These are phyloP conservation scores for Berkeleyomyces rouxiae DNA, from an alignment of 2,329 filamentous ascomycete genomes.

Conservation along the genomic window DNA sequence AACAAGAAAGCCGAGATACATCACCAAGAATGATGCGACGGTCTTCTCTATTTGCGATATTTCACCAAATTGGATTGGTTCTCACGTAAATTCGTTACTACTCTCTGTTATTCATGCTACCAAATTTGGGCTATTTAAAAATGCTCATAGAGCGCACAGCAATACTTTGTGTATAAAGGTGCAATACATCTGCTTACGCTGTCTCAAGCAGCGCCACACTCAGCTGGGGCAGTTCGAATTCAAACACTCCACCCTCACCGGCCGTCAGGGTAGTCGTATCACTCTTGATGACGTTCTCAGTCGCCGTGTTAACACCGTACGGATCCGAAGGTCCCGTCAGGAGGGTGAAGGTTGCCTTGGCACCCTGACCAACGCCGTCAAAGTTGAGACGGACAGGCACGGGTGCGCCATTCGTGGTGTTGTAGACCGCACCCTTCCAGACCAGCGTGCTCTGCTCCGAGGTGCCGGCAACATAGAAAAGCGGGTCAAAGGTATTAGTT, in stretches of 20 bases:
- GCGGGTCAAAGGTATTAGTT: conserved; percentile 26
- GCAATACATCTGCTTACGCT: background rate
- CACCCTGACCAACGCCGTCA: conserved; percentile 25
- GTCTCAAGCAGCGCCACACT: conserved; percentile 40
- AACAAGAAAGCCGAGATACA: background rate
- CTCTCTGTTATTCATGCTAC: background rate
- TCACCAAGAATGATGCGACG: background rate
- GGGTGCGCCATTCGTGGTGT: conserved; percentile 28
- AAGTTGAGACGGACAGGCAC: conserved; percentile 31
- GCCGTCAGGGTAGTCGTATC: conserved; percentile 25
- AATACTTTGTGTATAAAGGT: background rate
- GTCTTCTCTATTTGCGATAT: background rate
- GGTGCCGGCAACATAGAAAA: conserved; percentile 34
- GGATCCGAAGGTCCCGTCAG: conserved; percentile 28
- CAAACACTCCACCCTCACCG: conserved; percentile 30
- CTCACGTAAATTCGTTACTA: background rate
- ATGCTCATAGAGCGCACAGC: background rate
- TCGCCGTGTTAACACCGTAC: conserved; percentile 28
- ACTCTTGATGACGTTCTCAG: conserved; percentile 33
- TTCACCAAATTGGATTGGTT: background rate
- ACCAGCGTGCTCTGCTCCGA: conserved; percentile 27
- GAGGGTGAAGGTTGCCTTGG: conserved; percentile 28
- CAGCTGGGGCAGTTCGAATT: conserved; percentile 35
- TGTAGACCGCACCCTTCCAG: conserved; percentile 38
- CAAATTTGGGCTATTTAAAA: background rate